Conservation (phyloP, 805 yeast species). For the Zygoascus flipseniorum region DNA sequence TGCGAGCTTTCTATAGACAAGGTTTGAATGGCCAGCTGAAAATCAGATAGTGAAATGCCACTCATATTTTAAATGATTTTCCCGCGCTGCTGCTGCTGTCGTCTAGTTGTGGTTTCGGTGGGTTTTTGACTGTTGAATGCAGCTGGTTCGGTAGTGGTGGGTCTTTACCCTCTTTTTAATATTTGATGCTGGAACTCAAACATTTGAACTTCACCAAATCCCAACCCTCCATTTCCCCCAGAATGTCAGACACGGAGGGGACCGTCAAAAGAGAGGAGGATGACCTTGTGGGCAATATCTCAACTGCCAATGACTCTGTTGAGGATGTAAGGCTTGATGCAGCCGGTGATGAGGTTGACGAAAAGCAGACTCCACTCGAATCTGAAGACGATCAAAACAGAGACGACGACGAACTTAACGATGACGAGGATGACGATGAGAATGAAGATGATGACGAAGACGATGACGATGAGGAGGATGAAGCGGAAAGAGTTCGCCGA, state of each 20-base stretch:
- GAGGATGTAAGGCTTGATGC: constrained; percentile 8
- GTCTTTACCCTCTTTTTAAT: too few species aligned
- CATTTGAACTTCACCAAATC: too few species aligned
- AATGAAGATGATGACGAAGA: constrained; percentile 51
- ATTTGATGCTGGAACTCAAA: too few species aligned
- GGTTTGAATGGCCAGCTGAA: constrained; percentile 12
- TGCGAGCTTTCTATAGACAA: constrained; percentile 6
- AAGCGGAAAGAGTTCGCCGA: constrained; percentile 61
- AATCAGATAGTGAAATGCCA: constrained; percentile 6
- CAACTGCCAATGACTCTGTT: constrained; percentile 1
- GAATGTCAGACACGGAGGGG: background rate
- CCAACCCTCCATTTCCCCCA: background rate
- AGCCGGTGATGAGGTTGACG: constrained; percentile 16
- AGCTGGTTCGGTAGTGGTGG: too few species aligned
- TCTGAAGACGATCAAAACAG: constrained; percentile 35
- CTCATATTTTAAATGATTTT: too few species aligned
- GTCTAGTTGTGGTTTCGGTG: too few species aligned
- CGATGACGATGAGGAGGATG: constrained; percentile 58
- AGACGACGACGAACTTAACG: constrained; percentile 22
- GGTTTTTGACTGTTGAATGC: too few species aligned
- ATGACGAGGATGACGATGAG: constrained; percentile 31
- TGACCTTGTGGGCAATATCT: background rate
- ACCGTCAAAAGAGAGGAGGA: background rate
- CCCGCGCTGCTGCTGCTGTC: too few species aligned
- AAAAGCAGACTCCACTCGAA: constrained; percentile 31